Conservation (phyloP, 768 basidiomycete genomes). For the Termitomyces sp. region DNA sequence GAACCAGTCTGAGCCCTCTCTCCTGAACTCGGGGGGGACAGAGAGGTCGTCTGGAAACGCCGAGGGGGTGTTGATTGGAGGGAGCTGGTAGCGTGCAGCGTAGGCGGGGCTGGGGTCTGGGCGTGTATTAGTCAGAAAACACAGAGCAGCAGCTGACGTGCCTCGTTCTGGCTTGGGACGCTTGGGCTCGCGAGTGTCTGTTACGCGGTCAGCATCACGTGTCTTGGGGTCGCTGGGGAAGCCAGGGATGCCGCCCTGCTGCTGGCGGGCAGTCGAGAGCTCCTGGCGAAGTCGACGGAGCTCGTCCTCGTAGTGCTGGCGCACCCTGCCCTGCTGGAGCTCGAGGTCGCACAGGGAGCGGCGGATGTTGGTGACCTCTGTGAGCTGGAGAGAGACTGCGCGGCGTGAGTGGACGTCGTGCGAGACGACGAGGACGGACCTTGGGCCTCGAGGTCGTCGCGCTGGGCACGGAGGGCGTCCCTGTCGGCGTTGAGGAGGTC, state of each 20-base stretch:
- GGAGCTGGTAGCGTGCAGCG: slow-evolving; percentile 22
- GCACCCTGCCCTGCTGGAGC: slow-evolving; percentile 77
- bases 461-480: slow-evolving; percentile 57
- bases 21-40: slow-evolving; percentile 50
- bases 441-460: slow-evolving; percentile 89
- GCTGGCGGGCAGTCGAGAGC: slow-evolving; percentile 33
- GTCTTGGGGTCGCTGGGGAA: slow-evolving; percentile 6
- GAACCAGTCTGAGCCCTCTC: slow-evolving; percentile 84
- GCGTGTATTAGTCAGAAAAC: not conserved
- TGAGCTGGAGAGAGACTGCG: slow-evolving; percentile 69
- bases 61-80: slow-evolving; percentile 12
- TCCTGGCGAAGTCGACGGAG: slow-evolving; percentile 66
- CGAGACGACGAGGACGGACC: slow-evolving; percentile 33
- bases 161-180: slow-evolving; percentile 10
- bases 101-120: slow-evolving; percentile 20
- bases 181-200: slow-evolving; percentile 27
- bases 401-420: not conserved
- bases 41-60: slow-evolving; percentile 42
- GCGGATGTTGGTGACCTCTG: slow-evolving; percentile 85
- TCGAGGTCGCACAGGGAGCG: slow-evolving; percentile 92
- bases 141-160: too few relatives aligned
- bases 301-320: slow-evolving; percentile 85
- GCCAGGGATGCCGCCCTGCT: slow-evolving; percentile 16
- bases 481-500: slow-evolving; percentile 58
- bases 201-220: slow-evolving; percentile 19